Percentiles rank a stretch among this genome's conserved stretches.
phyloP scores from a whole-genome alignment of 495 filamentous ascomycete species.

The Tuber microsphaerosporum region DNA sequence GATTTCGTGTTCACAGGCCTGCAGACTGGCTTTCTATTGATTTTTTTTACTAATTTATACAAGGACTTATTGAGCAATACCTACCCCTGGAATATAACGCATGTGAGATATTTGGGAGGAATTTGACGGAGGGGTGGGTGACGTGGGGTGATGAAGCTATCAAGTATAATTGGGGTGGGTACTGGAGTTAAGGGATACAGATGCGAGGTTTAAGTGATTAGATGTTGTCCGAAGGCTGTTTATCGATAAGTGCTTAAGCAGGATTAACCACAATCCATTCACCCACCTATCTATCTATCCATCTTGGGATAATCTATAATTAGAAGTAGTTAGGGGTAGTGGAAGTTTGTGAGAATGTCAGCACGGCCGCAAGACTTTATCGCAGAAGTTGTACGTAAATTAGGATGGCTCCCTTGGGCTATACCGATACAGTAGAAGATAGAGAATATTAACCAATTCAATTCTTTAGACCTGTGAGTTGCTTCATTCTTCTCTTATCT shows the following conservation, averaged over 20 bases:
- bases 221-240: neutral
- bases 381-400: neutral
- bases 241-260: neutral
- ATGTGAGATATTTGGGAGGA: slow-evolving; percentile 81
- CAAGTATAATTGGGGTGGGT: slow-evolving; percentile 64
- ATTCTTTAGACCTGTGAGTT: too few relatives aligned
- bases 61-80: slow-evolving; percentile 46
- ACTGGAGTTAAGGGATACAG: slow-evolving; percentile 50
- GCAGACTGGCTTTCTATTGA: neutral
- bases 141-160: slow-evolving; percentile 81
- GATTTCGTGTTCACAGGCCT: neutral
- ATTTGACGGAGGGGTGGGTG: slow-evolving; percentile 82
- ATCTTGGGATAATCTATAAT: too few relatives aligned
- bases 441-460: neutral
- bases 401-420: neutral
- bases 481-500: neutral
- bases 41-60: slow-evolving; percentile 39
- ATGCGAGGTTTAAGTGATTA: neutral
- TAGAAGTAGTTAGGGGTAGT: too few relatives aligned
- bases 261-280: too few relatives aligned
- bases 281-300: too few relatives aligned
- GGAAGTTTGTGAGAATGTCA: too few relatives aligned
- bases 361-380: too few relatives aligned
- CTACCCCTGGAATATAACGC: slow-evolving; percentile 52
- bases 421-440: neutral